These are phyloP conservation scores for Nissolia schottii DNA, from an alignment of 306 rosid genomes.

Conservation along the genomic window DNA sequence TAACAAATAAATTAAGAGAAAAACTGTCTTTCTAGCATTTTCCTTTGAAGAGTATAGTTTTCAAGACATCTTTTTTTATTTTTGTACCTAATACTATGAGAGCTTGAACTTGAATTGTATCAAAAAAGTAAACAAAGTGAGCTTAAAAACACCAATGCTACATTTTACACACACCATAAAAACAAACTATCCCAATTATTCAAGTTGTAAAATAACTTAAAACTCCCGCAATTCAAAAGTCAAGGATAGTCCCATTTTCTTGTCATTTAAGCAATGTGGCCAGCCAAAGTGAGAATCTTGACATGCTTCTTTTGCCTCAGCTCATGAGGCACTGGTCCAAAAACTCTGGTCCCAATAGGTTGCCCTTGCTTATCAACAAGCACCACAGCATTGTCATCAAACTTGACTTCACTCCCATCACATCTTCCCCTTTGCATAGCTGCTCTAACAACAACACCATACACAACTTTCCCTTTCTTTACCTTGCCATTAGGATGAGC, in stretches of 20 bases:
- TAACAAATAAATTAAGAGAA: no score
- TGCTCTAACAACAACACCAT: slow-evolving; percentile 66
- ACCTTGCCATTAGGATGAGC: slow-evolving; percentile 84
- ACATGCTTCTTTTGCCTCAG: slow-evolving; percentile 67
- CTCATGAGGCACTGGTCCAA: slow-evolving; percentile 72
- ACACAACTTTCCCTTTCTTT: slow-evolving; percentile 64
- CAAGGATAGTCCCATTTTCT: not conserved
- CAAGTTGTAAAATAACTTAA: not conserved
- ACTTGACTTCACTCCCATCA: slow-evolving; percentile 82
- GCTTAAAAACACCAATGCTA: not conserved
- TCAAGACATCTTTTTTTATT: not conserved
- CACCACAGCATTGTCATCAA: slow-evolving; percentile 81
- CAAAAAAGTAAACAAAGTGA: not conserved
- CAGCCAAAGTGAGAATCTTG: slow-evolving; percentile 63
- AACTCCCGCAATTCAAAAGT: not conserved
- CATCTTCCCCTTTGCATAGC: slow-evolving; percentile 77
- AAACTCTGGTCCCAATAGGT: slow-evolving; percentile 70
- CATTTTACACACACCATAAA: not conserved
- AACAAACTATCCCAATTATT: not conserved
- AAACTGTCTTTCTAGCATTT: no score
- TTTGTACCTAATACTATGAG: not conserved
- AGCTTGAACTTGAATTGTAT: not conserved
- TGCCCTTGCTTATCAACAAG: slow-evolving; percentile 77
- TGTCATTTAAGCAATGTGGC: slow-evolving; percentile 51
- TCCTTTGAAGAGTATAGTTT: not conserved